Percentiles rank a stretch among this genome's conserved stretches.
These are phyloP conservation scores for Amanita phalloides DNA, from an alignment of 768 basidiomycete genomes.

Conservation along the genomic window DNA sequence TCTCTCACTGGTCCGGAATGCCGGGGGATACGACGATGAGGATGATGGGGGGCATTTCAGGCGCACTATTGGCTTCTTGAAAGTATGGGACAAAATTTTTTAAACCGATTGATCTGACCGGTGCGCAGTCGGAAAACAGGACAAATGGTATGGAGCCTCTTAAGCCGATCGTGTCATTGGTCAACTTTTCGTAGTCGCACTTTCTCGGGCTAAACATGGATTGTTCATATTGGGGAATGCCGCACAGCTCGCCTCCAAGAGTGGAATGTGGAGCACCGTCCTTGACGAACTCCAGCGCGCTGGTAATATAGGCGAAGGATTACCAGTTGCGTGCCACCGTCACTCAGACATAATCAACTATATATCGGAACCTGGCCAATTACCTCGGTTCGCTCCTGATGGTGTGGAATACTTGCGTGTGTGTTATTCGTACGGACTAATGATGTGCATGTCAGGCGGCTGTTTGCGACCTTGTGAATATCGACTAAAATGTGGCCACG, in stretches of 20 bases:
- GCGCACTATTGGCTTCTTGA: constrained; percentile 60
- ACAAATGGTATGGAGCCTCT: constrained; percentile 29
- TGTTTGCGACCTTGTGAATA: constrained; percentile 48
- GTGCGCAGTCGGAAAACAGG: constrained; percentile 38
- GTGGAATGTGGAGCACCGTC: constrained; percentile 46
- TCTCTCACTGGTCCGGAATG: constrained; percentile 64
- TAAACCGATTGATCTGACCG: not conserved
- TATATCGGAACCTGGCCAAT: constrained; percentile 39
- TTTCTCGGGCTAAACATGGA: constrained; percentile 67
- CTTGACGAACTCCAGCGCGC: constrained; percentile 43
- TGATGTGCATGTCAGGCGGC: constrained; percentile 31
- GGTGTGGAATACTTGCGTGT: constrained; percentile 24
- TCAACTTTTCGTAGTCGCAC: constrained; percentile 34
- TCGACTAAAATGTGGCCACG: constrained; percentile 49
- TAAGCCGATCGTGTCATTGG: constrained; percentile 4
- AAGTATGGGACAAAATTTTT: constrained; percentile 24
- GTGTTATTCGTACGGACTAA: not conserved
- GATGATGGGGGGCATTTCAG: constrained; percentile 25
- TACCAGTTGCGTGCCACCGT: constrained; percentile 48
- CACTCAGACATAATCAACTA: constrained; percentile 34
- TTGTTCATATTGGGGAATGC: constrained; percentile 68
- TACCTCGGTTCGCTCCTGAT: constrained; percentile 43
- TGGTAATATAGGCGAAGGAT: constrained; percentile 34
- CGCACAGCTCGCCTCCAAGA: constrained; percentile 34
- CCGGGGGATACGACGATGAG: constrained; percentile 24